Evolutionary conservation across 768 basidiomycete species (phyloP).

Genomic region (Suillus paluster): DNA sequence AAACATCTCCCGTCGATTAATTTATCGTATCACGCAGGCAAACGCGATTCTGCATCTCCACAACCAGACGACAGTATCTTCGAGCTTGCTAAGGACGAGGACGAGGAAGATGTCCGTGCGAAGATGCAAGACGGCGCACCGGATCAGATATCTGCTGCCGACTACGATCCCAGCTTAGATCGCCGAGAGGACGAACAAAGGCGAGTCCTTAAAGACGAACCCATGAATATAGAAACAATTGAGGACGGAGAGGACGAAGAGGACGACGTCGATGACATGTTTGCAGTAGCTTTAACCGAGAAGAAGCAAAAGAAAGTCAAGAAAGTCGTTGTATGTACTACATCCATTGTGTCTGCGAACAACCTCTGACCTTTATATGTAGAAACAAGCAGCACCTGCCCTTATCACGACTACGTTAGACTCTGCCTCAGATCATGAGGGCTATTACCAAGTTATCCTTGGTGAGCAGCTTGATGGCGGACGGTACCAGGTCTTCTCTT

Average conservation of each 20-base stretch:
- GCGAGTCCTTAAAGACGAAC: slow-evolving; percentile 51
- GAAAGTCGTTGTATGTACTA: slow-evolving; percentile 54
- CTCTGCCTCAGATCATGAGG: slow-evolving; percentile 91
- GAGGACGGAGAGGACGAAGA: slow-evolving; percentile 66
- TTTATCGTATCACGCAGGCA: slow-evolving; percentile 36
- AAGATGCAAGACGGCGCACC: slow-evolving; percentile 50
- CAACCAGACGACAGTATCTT: slow-evolving; percentile 65
- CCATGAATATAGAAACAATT: slow-evolving; percentile 44
- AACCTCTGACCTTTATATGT: slow-evolving; percentile 12
- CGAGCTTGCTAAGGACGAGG: slow-evolving; percentile 68
- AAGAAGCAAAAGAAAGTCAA: slow-evolving; percentile 64
- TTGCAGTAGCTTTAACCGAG: slow-evolving; percentile 59
- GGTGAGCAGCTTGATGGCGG: slow-evolving; percentile 94
- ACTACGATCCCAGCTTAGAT: slow-evolving; percentile 88
- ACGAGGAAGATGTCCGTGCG: slow-evolving; percentile 51
- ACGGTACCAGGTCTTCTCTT: slow-evolving; percentile 92
- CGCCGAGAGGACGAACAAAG: slow-evolving; percentile 83
- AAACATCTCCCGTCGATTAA: neutral
- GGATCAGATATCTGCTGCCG: slow-evolving; percentile 87
- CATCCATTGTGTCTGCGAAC: neutral
- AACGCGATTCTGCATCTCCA: slow-evolving; percentile 58
- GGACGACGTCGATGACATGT: slow-evolving; percentile 96
- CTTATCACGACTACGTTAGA: slow-evolving; percentile 82
- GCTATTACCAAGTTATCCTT: slow-evolving; percentile 92
- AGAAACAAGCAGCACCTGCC: slow-evolving; percentile 61